Evolutionary conservation across 441 rosid species (phyloP).

Genomic region (Corymbia calophylla): DNA sequence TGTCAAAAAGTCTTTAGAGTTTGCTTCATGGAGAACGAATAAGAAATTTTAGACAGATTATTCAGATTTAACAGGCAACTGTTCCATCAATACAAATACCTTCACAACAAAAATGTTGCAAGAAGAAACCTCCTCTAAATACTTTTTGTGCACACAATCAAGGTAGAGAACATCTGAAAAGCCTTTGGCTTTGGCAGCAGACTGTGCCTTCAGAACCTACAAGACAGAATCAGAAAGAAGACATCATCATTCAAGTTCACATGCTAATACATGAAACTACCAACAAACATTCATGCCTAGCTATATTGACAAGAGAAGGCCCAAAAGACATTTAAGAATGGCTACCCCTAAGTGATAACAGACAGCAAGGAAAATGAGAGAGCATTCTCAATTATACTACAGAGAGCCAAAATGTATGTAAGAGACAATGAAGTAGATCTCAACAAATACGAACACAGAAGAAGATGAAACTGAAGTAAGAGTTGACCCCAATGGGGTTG

Average conservation of each 20-base stretch:
- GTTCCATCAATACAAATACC: slow-evolving; percentile 26
- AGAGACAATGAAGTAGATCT: background rate
- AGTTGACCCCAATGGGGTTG: background rate
- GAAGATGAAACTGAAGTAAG: background rate
- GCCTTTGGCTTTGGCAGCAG: slow-evolving; percentile 87
- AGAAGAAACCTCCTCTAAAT: slow-evolving; percentile 87
- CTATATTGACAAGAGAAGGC: background rate
- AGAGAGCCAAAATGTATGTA: background rate
- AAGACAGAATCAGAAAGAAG: background rate
- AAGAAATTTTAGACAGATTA: background rate
- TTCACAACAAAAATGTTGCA: slow-evolving; percentile 95
- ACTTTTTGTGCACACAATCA: slow-evolving; percentile 78
- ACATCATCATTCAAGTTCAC: background rate
- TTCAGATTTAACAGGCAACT: background rate
- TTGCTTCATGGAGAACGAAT: background rate
- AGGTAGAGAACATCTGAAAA: slow-evolving; percentile 92
- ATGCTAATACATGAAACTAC: background rate
- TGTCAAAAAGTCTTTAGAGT: background rate
- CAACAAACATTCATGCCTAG: background rate
- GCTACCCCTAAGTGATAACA: background rate
- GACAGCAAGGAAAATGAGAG: background rate
- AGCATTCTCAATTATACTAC: background rate
- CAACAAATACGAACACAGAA: background rate
- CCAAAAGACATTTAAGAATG: background rate
- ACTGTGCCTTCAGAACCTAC: slow-evolving; percentile 89